Evolutionary conservation across 805 yeast genomes (phyloP).

Genomic region (Brettanomyces bruxellensis): DNA sequence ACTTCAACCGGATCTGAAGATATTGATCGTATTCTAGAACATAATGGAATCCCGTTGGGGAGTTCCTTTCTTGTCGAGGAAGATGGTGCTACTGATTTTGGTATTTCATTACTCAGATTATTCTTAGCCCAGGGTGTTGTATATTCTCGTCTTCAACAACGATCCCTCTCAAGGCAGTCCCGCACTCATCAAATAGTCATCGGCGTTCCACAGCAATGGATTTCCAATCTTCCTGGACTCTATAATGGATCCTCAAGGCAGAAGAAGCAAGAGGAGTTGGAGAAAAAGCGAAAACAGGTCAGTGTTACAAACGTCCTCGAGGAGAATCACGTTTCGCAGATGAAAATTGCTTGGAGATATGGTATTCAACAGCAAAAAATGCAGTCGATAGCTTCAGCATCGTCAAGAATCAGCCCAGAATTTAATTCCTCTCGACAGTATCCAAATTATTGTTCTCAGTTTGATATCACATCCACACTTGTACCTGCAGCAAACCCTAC

Average conservation of each 20-base stretch:
- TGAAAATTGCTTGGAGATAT: conserved; percentile 94
- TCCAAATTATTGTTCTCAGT: conserved; percentile 53
- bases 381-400: conserved; percentile 4
- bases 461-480: conserved; percentile 68
- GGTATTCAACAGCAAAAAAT: conserved; percentile 36
- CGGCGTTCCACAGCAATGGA: conserved; percentile 52
- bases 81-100: conserved; percentile 80
- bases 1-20: conserved; percentile 75
- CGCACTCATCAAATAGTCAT: conserved; percentile 56
- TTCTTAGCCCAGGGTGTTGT: conserved; percentile 72
- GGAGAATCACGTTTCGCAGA: conserved; percentile 28
- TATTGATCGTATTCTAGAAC: conserved; percentile 65
- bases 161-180: conserved; percentile 13
- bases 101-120: conserved; percentile 56
- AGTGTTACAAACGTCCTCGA: conserved; percentile 60
- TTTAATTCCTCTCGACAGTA: conserved; percentile 24
- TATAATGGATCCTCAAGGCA: conserved; percentile 63
- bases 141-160: conserved; percentile 37
- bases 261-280: conserved; percentile 49
- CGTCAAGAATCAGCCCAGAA: conserved; percentile 1
- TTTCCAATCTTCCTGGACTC: conserved; percentile 65
- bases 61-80: conserved; percentile 66
- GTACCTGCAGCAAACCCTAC: conserved; percentile 55
- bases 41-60: conserved; percentile 83
- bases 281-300: conserved; percentile 49